phyloP scores from a whole-genome alignment of 164 flowering plant genomes.

The Umbellularia californica region DNA sequence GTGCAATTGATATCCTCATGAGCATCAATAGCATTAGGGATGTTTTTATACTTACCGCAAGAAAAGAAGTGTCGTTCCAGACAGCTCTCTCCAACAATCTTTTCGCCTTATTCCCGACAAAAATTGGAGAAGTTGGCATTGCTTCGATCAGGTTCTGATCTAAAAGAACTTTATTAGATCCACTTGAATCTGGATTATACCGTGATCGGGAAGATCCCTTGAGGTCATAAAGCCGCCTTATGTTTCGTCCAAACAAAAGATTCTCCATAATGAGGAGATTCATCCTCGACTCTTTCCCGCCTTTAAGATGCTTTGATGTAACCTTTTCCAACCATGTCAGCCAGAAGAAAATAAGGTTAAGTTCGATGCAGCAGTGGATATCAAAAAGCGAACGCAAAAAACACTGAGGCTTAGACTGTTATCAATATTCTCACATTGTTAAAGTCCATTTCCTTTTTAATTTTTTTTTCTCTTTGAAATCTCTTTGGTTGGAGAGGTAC shows the following conservation, averaged over 20 bases:
- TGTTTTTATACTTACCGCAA: slow-evolving; percentile 64
- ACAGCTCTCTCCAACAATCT: slow-evolving; percentile 92
- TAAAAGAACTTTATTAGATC: slow-evolving; percentile 85
- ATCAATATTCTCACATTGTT: neutral
- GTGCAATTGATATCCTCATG: neutral
- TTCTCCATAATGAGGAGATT: slow-evolving; percentile 96
- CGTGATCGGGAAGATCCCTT: slow-evolving; percentile 94
- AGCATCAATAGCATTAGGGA: neutral
- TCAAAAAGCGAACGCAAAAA: neutral
- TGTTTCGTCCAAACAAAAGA: slow-evolving; percentile 73
- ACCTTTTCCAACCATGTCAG: slow-evolving; percentile 40
- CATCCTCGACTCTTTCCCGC: slow-evolving; percentile 85
- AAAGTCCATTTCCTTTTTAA: no score
- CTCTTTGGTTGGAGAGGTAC: no score
- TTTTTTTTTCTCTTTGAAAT: no score
- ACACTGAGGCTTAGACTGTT: neutral
- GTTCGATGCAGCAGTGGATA: neutral
- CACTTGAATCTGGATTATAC: slow-evolving; percentile 86
- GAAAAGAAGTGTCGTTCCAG: slow-evolving; percentile 98
- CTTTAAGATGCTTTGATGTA: slow-evolving; percentile 71
- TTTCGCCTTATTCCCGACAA: slow-evolving; percentile 96
- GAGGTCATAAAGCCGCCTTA: slow-evolving; percentile 83
- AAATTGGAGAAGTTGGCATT: slow-evolving; percentile 98
- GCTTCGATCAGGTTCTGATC: slow-evolving; percentile 97
- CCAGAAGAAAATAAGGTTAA: slow-evolving; percentile 4